Conservation (phyloP, 148 eudicot species). For the Rhododendron ferrugineum region DNA sequence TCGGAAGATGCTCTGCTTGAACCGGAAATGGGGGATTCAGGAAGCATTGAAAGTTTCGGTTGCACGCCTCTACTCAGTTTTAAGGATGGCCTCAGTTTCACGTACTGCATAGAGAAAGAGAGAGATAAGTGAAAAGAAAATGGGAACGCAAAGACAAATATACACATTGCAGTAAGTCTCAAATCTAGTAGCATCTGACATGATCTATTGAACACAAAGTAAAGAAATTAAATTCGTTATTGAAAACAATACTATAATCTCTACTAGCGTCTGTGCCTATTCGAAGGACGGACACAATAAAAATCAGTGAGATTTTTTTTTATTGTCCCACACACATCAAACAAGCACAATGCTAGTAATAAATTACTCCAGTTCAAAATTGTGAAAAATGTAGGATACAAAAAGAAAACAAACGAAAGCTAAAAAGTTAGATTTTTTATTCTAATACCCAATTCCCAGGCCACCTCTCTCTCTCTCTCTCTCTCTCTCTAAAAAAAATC, state of each 20-base stretch:
- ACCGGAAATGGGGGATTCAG: conserved; percentile 28
- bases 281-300: too few species aligned
- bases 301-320: too few species aligned
- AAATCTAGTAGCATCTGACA: not conserved
- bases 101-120: conserved; percentile 28
- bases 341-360: too few species aligned
- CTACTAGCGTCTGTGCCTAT: too few species aligned
- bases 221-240: not conserved
- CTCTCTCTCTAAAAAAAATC: not conserved
- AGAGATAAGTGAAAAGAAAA: not conserved
- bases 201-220: not conserved
- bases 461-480: not conserved
- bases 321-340: too few species aligned
- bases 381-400: not conserved
- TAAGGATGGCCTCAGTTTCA: conserved; percentile 41
- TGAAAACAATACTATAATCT: too few species aligned
- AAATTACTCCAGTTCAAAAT: not conserved
- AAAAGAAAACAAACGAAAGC: not conserved
- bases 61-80: conserved; percentile 36
- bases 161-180: not conserved
- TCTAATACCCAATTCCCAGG: not conserved
- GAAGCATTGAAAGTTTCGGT: conserved; percentile 26
- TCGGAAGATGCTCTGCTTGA: conserved; percentile 38
- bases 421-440: not conserved
- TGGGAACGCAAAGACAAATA: not conserved